A percentile compares a stretch with the other conserved stretches of the same genome.
These are phyloP conservation scores for Parmelia sp. DNA, from an alignment of 495 filamentous ascomycete genomes.

Conservation along the genomic window DNA sequence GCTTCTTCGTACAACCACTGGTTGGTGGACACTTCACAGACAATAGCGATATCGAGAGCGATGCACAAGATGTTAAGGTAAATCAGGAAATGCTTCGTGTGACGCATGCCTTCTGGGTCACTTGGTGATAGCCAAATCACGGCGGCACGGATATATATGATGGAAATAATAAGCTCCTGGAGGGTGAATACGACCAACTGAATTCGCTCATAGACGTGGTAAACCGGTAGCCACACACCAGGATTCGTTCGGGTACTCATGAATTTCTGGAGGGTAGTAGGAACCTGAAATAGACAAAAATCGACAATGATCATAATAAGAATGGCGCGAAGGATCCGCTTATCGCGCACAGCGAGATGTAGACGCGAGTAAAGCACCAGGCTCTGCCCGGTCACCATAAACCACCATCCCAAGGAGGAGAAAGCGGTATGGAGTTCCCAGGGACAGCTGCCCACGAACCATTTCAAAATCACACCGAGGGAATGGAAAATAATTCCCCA, in stretches of 20 bases:
- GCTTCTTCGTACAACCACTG: constrained; percentile 45
- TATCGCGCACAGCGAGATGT: constrained; percentile 29
- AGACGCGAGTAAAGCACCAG: constrained; percentile 36
- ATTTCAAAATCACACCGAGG: constrained; percentile 39
- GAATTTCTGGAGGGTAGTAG: constrained; percentile 29
- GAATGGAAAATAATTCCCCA: constrained; percentile 38
- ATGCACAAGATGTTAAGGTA: constrained; percentile 47
- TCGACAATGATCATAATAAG: constrained; percentile 31
- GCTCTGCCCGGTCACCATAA: constrained; percentile 60
- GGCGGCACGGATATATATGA: constrained; percentile 38
- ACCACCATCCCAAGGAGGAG: constrained; percentile 52
- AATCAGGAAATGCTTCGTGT: constrained; percentile 51
- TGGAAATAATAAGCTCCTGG: constrained; percentile 37
- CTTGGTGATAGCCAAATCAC: constrained; percentile 29
- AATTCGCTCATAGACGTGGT: constrained; percentile 55
- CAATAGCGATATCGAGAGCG: constrained; percentile 42
- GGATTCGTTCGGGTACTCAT: constrained; percentile 29
- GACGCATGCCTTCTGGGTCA: constrained; percentile 37
- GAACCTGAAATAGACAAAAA: constrained; percentile 28
- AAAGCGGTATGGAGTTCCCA: constrained; percentile 25
- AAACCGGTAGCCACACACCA: constrained; percentile 37
- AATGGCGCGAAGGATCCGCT: constrained; percentile 25
- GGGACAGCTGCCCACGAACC: constrained; percentile 39
- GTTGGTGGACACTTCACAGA: constrained; percentile 42
- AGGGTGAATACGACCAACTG: constrained; percentile 50